Percentiles rank a stretch among this genome's conserved stretches.
Conservation (phyloP, 2,329 filamentous ascomycete species). For the Diaporthe longicolla region DNA sequence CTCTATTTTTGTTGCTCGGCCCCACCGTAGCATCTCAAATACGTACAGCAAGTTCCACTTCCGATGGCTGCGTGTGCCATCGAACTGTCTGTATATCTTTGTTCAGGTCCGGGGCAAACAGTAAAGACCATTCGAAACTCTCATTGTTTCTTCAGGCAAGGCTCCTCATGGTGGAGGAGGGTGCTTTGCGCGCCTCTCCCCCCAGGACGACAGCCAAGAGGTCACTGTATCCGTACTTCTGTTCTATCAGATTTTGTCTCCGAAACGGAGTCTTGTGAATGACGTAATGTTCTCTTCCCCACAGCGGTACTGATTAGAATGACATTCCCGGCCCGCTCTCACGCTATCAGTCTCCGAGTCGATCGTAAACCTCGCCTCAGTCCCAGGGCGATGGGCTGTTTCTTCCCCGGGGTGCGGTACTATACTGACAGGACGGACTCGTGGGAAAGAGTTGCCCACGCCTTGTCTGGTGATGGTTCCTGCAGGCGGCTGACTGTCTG, state of each 20-base stretch:
- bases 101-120: neutral
- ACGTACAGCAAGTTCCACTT: constrained; percentile 6
- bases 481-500: constrained; percentile 11
- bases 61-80: neutral
- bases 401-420: neutral
- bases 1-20: constrained; percentile 14
- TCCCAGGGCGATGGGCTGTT: neutral
- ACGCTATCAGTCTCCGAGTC: neutral
- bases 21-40: constrained; percentile 26
- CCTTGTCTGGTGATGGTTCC: constrained; percentile 1
- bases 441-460: neutral
- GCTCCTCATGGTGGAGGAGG: neutral
- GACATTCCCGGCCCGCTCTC: neutral
- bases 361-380: neutral
- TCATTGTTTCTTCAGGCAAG: neutral
- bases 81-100: neutral
- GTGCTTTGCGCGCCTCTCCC: neutral
- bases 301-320: neutral
- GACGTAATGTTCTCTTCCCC: constrained; percentile 15
- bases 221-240: too few species aligned
- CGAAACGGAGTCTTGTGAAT: neutral
- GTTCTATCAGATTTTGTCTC: neutral
- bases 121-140: neutral
- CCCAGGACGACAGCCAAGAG: too few species aligned
- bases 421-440: neutral